Evolutionary conservation across 73 alveolate genomes (phyloP), one percentile per base, ranked within the genome.

Genomic region (Paramecium primaurelia): DNA sequence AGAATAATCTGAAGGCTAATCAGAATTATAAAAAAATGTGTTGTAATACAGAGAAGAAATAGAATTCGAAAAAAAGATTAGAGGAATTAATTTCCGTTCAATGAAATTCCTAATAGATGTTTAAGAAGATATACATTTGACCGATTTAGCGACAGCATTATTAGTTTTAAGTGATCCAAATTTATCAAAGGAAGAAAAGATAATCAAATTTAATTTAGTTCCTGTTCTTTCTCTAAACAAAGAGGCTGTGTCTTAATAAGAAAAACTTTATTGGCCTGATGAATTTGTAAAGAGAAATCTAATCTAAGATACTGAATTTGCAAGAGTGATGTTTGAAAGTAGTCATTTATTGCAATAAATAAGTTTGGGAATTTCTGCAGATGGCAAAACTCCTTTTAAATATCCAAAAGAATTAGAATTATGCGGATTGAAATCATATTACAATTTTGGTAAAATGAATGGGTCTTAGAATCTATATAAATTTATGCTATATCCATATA

Each of bases 131-230:
- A 71, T 71, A 9, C 20, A 32, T 5, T 32, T 71, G 18, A 12
- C 58, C 3, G 86, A 71, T 34, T 71, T 71, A 71, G 86, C 86
- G 32, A 71, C 86, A 32, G 86, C 32, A 30, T 71, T 71, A 71
- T 30, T 11, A 1, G 58, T 71, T 18, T 32, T 12, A 11, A 11
- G 16, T 71, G 59, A 71, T 71, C 59, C 59, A 32, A 32, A 28
- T 3, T 10, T 71, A 32, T 20, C 54, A 22, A 11, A 28, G 2
- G 4, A 71, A 30, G 12, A 71, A 22, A 30, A 71, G 38, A 9
- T 8, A 10, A 71, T 71, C 16, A 22, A 11, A 11, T 71, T 71
- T 2, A 71, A 49, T 71, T 71, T 71, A 14, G 34, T 1, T 71
- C 59, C 86, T 9, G 12, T 71, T 11, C 11, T 71, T 25, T 30